Conservation (phyloP, 495 filamentous ascomycete genomes). For the Aspergillus taichungensis region DNA sequence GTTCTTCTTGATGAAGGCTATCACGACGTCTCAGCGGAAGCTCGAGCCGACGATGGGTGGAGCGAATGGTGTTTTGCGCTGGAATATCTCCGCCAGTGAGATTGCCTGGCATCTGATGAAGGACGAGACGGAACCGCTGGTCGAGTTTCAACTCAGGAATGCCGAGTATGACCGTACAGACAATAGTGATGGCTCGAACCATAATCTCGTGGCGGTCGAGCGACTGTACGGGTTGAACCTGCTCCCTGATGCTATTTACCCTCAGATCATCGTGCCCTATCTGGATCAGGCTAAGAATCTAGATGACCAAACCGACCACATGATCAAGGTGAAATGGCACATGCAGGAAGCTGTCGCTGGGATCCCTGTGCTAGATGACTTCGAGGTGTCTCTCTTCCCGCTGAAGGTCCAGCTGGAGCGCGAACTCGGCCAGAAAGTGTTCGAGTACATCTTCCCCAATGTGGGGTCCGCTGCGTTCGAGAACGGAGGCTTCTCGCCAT, state of each 20-base stretch:
- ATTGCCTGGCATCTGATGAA: conserved; percentile 95
- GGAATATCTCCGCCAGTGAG: conserved; percentile 83
- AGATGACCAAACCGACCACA: conserved; percentile 50
- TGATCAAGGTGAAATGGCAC: conserved; percentile 91
- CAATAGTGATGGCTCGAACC: conserved; percentile 92
- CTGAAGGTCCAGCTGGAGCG: conserved; percentile 90
- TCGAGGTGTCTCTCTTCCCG: conserved; percentile 89
- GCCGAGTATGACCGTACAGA: conserved; percentile 89
- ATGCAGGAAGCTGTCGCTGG: conserved; percentile 98
- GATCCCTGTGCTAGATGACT: conserved; percentile 94
- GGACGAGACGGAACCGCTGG: conserved; percentile 76
- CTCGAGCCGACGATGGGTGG: conserved; percentile 55
- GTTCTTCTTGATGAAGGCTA: conserved; percentile 99
- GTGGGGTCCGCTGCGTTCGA: conserved; percentile 49
- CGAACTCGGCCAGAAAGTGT: conserved; percentile 86
- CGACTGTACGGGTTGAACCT: conserved; percentile 80
- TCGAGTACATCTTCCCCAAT: conserved; percentile 96
- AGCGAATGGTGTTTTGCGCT: conserved; percentile 70
- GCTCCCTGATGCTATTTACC: conserved; percentile 83
- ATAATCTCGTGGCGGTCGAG: conserved; percentile 81
- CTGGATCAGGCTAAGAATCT: conserved; percentile 51
- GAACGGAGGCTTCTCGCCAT: conserved; percentile 66
- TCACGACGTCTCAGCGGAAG: conserved; percentile 89
- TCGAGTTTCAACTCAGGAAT: conserved; percentile 84
- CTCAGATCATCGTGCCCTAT: conserved; percentile 89